Percentiles rank a stretch among this genome's conserved stretches.
Evolutionary conservation across 2,329 filamentous ascomycete species (phyloP).

Genomic region (Aspergillus neoniger): DNA sequence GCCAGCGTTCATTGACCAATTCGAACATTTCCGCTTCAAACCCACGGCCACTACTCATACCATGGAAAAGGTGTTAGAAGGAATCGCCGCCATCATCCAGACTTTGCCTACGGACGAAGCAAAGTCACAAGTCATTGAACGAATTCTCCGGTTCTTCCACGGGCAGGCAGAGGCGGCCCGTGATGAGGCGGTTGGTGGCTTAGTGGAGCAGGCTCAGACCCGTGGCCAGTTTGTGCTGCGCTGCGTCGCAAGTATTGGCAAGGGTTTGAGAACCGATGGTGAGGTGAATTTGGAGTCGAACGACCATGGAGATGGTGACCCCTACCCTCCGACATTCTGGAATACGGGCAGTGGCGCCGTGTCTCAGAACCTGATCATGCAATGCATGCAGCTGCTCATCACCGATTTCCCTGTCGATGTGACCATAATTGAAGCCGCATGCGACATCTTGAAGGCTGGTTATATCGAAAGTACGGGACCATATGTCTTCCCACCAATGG

Average conservation of each 20-base stretch:
- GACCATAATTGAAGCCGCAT: constrained; percentile 48
- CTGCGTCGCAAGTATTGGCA: constrained; percentile 46
- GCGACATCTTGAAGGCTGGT: constrained; percentile 49
- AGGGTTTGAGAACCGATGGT: constrained; percentile 40
- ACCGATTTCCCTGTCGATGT: constrained; percentile 43
- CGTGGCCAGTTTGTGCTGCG: constrained; percentile 40
- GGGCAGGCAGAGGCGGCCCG: constrained; percentile 37
- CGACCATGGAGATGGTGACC: constrained; percentile 23
- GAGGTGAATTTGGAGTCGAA: constrained; percentile 41
- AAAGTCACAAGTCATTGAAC: constrained; percentile 42
- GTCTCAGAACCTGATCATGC: constrained; percentile 41
- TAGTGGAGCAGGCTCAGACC: constrained; percentile 36
- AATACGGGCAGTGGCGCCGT: constrained; percentile 33
- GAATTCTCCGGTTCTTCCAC: constrained; percentile 41
- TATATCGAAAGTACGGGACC: constrained; percentile 48
- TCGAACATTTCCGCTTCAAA: constrained; percentile 42
- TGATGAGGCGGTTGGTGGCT: constrained; percentile 32
- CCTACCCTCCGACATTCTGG: constrained; percentile 42
- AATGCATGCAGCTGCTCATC: constrained; percentile 44
- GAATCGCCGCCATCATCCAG: constrained; percentile 48
- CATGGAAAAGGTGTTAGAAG: constrained; percentile 47
- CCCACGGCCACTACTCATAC: constrained; percentile 39
- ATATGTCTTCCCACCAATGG: constrained; percentile 46
- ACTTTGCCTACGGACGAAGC: constrained; percentile 41
- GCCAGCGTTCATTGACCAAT: constrained; percentile 45